Conservation (phyloP, 2,329 filamentous ascomycete genomes). For the Capronia epimyces region DNA sequence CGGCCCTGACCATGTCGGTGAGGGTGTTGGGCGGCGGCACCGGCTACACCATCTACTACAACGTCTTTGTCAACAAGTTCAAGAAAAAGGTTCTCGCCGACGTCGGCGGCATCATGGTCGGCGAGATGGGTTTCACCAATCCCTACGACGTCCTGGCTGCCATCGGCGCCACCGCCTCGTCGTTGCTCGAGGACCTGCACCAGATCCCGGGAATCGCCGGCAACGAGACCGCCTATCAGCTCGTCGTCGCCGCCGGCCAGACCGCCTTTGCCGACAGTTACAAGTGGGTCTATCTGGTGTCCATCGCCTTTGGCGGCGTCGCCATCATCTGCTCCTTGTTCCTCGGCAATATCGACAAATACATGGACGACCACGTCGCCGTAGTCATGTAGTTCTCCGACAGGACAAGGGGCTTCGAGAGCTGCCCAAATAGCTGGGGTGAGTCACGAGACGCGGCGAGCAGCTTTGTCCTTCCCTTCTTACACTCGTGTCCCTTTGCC, state of each 20-base stretch:
- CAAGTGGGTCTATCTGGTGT: slow-evolving; percentile 57
- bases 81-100: slow-evolving; percentile 42
- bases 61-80: slow-evolving; percentile 46
- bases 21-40: slow-evolving; percentile 63
- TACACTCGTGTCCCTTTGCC: no score
- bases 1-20: slow-evolving; percentile 63
- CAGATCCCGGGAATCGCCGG: slow-evolving; percentile 50
- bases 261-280: slow-evolving; percentile 55
- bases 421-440: no score
- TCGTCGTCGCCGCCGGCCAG: slow-evolving; percentile 52
- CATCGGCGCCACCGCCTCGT: slow-evolving; percentile 50
- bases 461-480: no score
- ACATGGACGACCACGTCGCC: slow-evolving; percentile 56
- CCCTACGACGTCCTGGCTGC: slow-evolving; percentile 44
- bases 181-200: slow-evolving; percentile 47
- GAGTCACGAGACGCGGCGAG: no score
- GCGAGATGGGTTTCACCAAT: slow-evolving; percentile 48
- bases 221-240: slow-evolving; percentile 44
- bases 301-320: slow-evolving; percentile 56
- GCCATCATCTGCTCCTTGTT: slow-evolving; percentile 55
- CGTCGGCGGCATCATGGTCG: slow-evolving; percentile 49
- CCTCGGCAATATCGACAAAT: slow-evolving; percentile 54
- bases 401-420: no score
- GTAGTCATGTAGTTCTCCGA: slow-evolving; percentile 49
- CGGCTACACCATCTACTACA: slow-evolving; percentile 57